Conservation (phyloP, 2,329 filamentous ascomycete genomes). For the Ophiostoma fasciatum region DNA sequence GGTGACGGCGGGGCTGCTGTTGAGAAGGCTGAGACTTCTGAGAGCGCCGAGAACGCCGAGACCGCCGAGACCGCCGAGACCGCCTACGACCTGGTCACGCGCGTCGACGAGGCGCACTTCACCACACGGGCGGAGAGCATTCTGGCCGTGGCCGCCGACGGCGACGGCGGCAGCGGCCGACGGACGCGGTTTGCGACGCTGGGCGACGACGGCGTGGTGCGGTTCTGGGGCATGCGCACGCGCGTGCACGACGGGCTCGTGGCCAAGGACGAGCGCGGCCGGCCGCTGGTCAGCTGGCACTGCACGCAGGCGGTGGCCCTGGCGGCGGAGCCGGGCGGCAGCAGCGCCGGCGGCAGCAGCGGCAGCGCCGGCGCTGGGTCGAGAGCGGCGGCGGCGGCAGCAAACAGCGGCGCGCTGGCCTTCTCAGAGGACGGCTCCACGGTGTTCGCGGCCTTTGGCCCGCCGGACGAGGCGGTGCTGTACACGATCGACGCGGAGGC, state of each 20-base stretch:
- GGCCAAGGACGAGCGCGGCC: slow-evolving; percentile 38
- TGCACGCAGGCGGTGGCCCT: slow-evolving; percentile 46
- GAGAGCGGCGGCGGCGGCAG: neutral
- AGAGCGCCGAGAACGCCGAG: slow-evolving; percentile 12
- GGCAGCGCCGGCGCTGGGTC: slow-evolving; percentile 15
- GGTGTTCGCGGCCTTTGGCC: slow-evolving; percentile 52
- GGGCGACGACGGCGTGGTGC: slow-evolving; percentile 63
- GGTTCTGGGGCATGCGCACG: slow-evolving; percentile 66
- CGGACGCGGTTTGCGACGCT: slow-evolving; percentile 81
- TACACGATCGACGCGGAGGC: slow-evolving; percentile 63
- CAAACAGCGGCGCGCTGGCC: slow-evolving; percentile 47
- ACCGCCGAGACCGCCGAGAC: neutral
- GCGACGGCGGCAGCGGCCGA: slow-evolving; percentile 42
- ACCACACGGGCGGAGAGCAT: slow-evolving; percentile 42
- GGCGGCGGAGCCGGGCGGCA: slow-evolving; percentile 15
- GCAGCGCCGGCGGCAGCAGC: slow-evolving; percentile 12
- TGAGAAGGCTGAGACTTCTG: neutral
- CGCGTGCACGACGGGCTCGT: slow-evolving; percentile 54
- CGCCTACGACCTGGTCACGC: slow-evolving; percentile 67
- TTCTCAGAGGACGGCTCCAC: slow-evolving; percentile 79
- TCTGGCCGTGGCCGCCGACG: slow-evolving; percentile 56
- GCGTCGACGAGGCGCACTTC: slow-evolving; percentile 71
- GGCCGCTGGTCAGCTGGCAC: slow-evolving; percentile 58
- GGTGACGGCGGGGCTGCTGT: slow-evolving; percentile 30
- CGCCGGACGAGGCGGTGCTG: slow-evolving; percentile 42